These are phyloP conservation scores for Rhizopogon salebrosus DNA, from an alignment of 768 basidiomycete genomes.

Conservation along the genomic window DNA sequence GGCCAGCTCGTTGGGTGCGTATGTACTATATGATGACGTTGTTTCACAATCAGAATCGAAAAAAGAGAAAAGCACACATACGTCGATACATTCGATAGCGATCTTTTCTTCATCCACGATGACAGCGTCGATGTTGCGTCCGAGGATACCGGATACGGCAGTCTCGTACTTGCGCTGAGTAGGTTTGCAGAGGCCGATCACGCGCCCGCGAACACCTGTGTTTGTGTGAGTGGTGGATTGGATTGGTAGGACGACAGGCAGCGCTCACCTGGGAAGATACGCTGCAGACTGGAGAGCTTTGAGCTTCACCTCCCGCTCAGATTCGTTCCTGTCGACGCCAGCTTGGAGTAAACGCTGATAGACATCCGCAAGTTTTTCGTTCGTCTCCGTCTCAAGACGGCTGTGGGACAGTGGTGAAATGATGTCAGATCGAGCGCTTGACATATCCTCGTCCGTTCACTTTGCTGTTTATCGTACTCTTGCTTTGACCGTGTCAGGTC, in stretches of 20 bases:
- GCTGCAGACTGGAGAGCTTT: conserved; percentile 82
- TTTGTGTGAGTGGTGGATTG: not conserved
- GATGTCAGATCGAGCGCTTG: not conserved
- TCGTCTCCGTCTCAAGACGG: conserved; percentile 84
- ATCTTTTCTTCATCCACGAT: conserved; percentile 97
- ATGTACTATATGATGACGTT: conserved; percentile 64
- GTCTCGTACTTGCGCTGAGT: conserved; percentile 88
- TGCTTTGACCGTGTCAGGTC: conserved; percentile 66
- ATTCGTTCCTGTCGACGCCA: conserved; percentile 82
- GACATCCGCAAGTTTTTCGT: conserved; percentile 82
- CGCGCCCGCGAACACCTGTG: conserved; percentile 84
- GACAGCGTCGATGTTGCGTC: conserved; percentile 91
- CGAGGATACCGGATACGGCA: conserved; percentile 87
- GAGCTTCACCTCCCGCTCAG: conserved; percentile 74
- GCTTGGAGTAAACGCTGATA: conserved; percentile 86
- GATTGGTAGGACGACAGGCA: not conserved
- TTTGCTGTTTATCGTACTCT: conserved; percentile 80
- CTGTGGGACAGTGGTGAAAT: conserved; percentile 33
- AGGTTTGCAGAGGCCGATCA: conserved; percentile 93
- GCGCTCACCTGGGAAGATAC: conserved; percentile 77
- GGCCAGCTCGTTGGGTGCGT: conserved; percentile 90
- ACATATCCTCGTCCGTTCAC: conserved; percentile 69
- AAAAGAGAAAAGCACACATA: conserved; percentile 24
- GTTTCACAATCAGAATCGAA: not conserved
- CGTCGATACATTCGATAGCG: conserved; percentile 96